Base-by-base conservation (phyloP, 345 rosid genomes). In the Populus davidiana region DNA sequence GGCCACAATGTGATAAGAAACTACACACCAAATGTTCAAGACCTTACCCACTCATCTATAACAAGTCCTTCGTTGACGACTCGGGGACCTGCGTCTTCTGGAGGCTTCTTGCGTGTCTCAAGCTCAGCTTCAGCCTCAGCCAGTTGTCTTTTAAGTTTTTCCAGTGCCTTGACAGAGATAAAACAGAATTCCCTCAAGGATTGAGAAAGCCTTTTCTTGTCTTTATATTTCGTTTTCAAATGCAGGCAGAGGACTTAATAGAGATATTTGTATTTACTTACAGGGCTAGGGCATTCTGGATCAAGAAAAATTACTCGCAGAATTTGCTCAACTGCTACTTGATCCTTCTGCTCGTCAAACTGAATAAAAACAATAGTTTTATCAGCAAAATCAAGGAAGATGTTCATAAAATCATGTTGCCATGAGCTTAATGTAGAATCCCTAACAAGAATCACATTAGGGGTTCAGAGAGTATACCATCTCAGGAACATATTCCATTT, bases 311-410 rank as follows among this genome's bases (percentile, higher is more conserved):
- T 83, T 41, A 94, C 99, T 52, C 88, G 94, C 85, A 94, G 71
- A 78, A 96, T 90, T 81, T 91, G 91, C 83, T 96, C 98, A 62
- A 85, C 85, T 8, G 90, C 88, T 21, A 87, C 91, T 81, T 91
- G 92, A 71, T 96, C 99, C 82, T 89, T 96, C 82, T 87, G 97
- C 81, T 96, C 99, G 49, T 96, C 98, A 87, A 96, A 96, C 99
- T 96, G 91, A 75, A 56, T 81, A 25, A n/a, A 71, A 49, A 10
- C 17, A 70, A 70, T 7, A 44, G 16, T 27, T 70, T 44, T 21
- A 70, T 44, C 13, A 70, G 16, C 20, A 25, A 70, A 41, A 41
- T 1, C 31, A 69, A 41, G 63, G 63, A 59, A 59, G 6, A 59
- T 9, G 10, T 11, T 41, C 14, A 5, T 69, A 2, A 14, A 20